phyloP scores from a whole-genome alignment of 345 rosid species.

The Draba incana region DNA sequence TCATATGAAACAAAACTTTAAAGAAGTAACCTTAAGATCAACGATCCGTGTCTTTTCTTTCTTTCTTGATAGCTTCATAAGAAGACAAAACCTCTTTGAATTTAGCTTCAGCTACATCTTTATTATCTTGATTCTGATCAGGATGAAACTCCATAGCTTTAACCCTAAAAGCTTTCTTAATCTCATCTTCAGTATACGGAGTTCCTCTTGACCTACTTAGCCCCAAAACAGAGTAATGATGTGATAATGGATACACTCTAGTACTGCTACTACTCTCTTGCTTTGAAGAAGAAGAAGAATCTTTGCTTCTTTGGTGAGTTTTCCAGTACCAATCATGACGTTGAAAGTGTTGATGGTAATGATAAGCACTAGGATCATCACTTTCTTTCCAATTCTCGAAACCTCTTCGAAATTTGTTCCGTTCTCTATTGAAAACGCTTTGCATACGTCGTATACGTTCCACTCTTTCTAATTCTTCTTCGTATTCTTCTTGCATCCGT shows the following conservation, averaged over 20 bases:
- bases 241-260: constrained; percentile 69
- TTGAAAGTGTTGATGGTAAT: constrained; percentile 82
- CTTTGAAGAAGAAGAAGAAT: constrained; percentile 53
- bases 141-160: constrained; percentile 95
- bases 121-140: constrained; percentile 90
- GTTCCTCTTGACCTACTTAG: constrained; percentile 76
- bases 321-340: constrained; percentile 99
- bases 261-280: constrained; percentile 32
- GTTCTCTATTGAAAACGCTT: constrained; percentile 91
- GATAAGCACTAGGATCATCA: constrained; percentile 57
- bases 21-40: constrained; percentile 23
- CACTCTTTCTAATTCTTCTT: constrained; percentile 97
- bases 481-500: constrained; percentile 92
- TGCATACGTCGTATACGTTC: constrained; percentile 98
- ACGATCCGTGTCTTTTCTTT: constrained; percentile 55
- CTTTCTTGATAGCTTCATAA: constrained; percentile 85
- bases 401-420: constrained; percentile 68
- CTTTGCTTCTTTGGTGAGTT: constrained; percentile 62
- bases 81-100: constrained; percentile 91
- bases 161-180: constrained; percentile 90
- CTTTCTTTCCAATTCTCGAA: constrained; percentile 84
- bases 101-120: constrained; percentile 87
- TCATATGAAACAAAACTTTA: not conserved
- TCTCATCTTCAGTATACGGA: constrained; percentile 91
- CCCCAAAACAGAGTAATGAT: constrained; percentile 89